Base-by-base conservation (phyloP, 345 rosid species). In the Brassica napus region DNA sequence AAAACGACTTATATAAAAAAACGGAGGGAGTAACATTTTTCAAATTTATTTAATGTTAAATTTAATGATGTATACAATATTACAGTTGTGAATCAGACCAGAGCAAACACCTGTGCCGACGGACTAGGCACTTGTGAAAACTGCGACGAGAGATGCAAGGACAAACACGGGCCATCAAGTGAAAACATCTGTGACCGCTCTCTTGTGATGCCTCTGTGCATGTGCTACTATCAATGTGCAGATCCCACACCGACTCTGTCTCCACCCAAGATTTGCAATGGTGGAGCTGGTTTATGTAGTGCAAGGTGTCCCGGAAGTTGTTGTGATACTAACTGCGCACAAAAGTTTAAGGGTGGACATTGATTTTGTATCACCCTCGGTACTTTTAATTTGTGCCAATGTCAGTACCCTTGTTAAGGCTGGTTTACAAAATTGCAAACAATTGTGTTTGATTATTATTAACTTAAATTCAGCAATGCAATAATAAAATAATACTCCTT, bases 161-260 rank as follows among this genome's bases (percentile, higher is more conserved):
- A 39, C n/a, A 79, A 67, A 21, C 82, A 74, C 3, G 82, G 79
- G n/a, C 47, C 74, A 79, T 60, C 70, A 14, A 58, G 77, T 15
- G 10, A 72, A 42, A 10, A 73, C 73, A 11, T 0, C 1, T 79
- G 82, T 49, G 68, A 42, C 26, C 14, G 1, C 3, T 65, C 34
- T 62, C 1, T 34, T 47, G 55, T 12, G 31, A 15, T 59, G 49
- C 69, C 49, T 16, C 26, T 65, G 69, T 65, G 49, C 69, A 5
- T 6, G 12, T 65, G 47, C 49, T 34, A 34, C 49, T 65, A 35
- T 44, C 4, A 16, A 35, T 65, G 61, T 30, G 1, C 14, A 31
- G 21, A n/a, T 14, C 57, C 57, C 21, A 8, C 18, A 32, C 49
- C 74, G 1, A 10, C 52, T 1, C 44, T 30, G n/a, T 5, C 30